Base-by-base conservation (phyloP, 148 eudicot species). In the Linanthus parryae region DNA sequence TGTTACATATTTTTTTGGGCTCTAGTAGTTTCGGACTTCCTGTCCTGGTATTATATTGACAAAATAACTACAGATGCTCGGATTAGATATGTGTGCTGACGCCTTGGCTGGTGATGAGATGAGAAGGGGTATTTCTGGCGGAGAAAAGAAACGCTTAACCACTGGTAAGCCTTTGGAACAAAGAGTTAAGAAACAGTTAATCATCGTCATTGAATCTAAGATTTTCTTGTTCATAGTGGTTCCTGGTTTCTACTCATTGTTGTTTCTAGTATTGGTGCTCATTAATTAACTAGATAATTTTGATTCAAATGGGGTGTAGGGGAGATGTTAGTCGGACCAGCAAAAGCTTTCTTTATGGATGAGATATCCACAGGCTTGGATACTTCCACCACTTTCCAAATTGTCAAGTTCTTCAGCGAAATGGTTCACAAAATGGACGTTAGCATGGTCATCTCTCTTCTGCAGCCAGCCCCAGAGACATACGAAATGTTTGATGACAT, bases 101-200 rank as follows among this genome's bases (percentile, higher is more conserved):
- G 67, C 61, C 13, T 44, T 77, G 47, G 84, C 80, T 37, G 97
- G 97, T 7, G 82, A 89, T 67, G 84, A 82, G 15, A 82, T 89
- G 94, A 77, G 67, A 63, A 66, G 97, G 61, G 97, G 97, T 17
- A 77, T 89, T 33, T 89, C 97, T 29, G 97, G 97, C 42, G 97
- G 97, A 27, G 79, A 89, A 66, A 88, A 84, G 80, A 88, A 88
- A 72, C 97, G 97, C 28, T 70, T 77, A 8, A 88, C 97, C 29
- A 76, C 79, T 39, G 97, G 97, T 89, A 77, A 38, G 81, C 22
- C 31, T 15, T 40, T 28, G 18, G 25, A n/a, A 19, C 20, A 17
- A 17, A 14, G 33, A 40, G 10, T 24, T 28, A 8, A 41, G 42
- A 12, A 14, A 14, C 21, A 31, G 23, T 35, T 3, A 41, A 3